phyloP scores from a whole-genome alignment of 2,329 filamentous ascomycete species.

The Microdochium paspali region DNA sequence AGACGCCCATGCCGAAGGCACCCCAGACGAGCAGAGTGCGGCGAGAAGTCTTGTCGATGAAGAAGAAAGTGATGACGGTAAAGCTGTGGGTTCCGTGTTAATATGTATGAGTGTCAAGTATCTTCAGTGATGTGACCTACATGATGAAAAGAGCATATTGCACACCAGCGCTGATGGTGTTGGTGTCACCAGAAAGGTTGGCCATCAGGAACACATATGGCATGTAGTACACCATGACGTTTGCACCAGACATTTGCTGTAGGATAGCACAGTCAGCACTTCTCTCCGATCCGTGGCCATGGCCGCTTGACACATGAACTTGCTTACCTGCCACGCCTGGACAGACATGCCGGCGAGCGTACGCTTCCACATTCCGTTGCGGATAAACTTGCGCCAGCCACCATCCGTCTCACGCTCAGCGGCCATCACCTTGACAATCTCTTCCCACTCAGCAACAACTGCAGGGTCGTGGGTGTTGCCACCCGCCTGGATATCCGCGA shows the following conservation, averaged over 20 bases:
- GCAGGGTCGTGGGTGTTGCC: slow-evolving; percentile 43
- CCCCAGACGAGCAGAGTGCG: slow-evolving; percentile 59
- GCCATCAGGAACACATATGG: slow-evolving; percentile 54
- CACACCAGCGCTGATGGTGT: slow-evolving; percentile 44
- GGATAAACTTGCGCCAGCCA: slow-evolving; percentile 27
- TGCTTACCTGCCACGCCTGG: slow-evolving; percentile 42
- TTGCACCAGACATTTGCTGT: slow-evolving; percentile 40
- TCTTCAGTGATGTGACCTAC: slow-evolving; percentile 10
- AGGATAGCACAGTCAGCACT: neutral
- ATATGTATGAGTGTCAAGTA: neutral
- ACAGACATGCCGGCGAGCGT: slow-evolving; percentile 45
- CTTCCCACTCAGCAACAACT: slow-evolving; percentile 48
- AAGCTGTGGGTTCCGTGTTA: slow-evolving; percentile 18
- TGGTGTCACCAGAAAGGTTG: slow-evolving; percentile 39
- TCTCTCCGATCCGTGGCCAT: no score
- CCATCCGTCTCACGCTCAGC: slow-evolving; percentile 23
- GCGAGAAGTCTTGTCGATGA: slow-evolving; percentile 46
- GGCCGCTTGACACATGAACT: no score
- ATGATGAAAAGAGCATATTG: slow-evolving; percentile 43
- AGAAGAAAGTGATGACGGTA: slow-evolving; percentile 37
- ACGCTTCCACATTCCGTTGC: slow-evolving; percentile 47
- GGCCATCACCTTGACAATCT: slow-evolving; percentile 32
- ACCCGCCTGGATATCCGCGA: slow-evolving; percentile 47
- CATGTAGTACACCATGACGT: slow-evolving; percentile 48
- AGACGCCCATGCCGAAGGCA: slow-evolving; percentile 54